These are phyloP conservation scores for Nidula microcarpa DNA, from an alignment of 768 basidiomycete genomes.

Conservation along the genomic window DNA sequence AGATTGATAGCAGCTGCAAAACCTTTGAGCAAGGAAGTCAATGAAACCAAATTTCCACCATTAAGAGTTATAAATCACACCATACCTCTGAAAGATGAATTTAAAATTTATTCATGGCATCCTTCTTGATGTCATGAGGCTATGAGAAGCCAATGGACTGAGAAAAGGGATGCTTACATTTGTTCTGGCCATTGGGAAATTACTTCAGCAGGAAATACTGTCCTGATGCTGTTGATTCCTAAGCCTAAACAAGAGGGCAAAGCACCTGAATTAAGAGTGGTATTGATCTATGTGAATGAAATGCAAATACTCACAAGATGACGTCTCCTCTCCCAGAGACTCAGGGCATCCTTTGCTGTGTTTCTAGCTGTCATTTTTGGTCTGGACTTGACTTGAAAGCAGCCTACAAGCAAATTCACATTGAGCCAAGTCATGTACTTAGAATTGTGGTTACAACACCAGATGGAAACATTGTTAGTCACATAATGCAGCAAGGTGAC, in stretches of 20 bases:
- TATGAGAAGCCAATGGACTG: conserved; percentile 16
- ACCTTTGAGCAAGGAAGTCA: conserved; percentile 17
- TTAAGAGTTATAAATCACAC: conserved; percentile 35
- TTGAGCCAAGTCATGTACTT: conserved; percentile 18
- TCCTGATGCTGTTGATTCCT: conserved; percentile 25
- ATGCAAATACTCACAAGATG: conserved; percentile 15
- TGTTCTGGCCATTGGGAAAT: conserved; percentile 21
- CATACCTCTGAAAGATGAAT: conserved; percentile 32
- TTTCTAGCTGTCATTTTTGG: conserved; percentile 18
- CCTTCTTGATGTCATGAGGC: conserved; percentile 21
- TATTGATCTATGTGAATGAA: conserved; percentile 27
- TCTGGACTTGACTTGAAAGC: conserved; percentile 34
- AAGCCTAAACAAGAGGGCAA: conserved; percentile 18
- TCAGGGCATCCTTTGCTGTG: conserved; percentile 25
- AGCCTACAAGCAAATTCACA: conserved; percentile 35
- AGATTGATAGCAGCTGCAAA: conserved; percentile 15
- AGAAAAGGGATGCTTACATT: conserved; percentile 21
- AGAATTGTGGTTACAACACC: conserved; percentile 19
- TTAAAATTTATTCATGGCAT: conserved; percentile 14
- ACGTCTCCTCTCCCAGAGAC: conserved; percentile 20
- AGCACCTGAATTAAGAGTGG: conserved; percentile 21
- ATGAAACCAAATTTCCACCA: conserved; percentile 29
- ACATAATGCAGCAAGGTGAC: conserved; percentile 23
- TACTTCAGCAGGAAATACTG: conserved; percentile 22
- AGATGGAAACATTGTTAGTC: conserved; percentile 25